These are phyloP conservation scores for Neopestalotiopsis sp. DNA, from an alignment of 2,329 filamentous ascomycete genomes.

Conservation along the genomic window DNA sequence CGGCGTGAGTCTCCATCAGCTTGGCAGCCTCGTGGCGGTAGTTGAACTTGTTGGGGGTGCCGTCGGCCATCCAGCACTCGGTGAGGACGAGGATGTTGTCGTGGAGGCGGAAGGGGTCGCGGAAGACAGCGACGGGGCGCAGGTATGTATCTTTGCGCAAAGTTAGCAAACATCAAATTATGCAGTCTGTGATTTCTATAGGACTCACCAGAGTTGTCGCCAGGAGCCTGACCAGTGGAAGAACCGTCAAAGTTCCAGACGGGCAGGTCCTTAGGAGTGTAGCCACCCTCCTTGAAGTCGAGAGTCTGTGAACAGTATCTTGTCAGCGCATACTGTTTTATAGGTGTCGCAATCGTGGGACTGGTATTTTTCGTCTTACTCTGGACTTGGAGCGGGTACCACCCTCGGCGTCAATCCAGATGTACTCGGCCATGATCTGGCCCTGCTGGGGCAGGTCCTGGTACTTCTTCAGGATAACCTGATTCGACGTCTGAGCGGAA, in stretches of 20 bases:
- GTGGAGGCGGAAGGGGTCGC: slow-evolving; percentile 86
- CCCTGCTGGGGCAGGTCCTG: slow-evolving; percentile 89
- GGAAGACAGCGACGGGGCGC: slow-evolving; percentile 85
- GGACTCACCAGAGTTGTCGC: slow-evolving; percentile 74
- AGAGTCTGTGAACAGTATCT: slow-evolving; percentile 49
- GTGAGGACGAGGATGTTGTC: slow-evolving; percentile 94
- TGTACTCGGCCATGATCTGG: slow-evolving; percentile 89
- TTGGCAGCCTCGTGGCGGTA: slow-evolving; percentile 90
- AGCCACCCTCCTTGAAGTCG: slow-evolving; percentile 44
- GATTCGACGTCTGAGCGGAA: neutral
- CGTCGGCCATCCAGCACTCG: slow-evolving; percentile 94
- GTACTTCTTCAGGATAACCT: slow-evolving; percentile 74
- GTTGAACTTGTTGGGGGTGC: slow-evolving; percentile 98
- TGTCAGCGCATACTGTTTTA: neutral
- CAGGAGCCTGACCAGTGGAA: slow-evolving; percentile 88
- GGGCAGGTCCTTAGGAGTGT: slow-evolving; percentile 58
- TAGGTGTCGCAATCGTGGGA: neutral
- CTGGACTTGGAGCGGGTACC: slow-evolving; percentile 93
- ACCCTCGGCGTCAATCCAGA: slow-evolving; percentile 87
- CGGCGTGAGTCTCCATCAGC: slow-evolving; percentile 86
- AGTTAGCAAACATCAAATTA: neutral
- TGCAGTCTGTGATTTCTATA: neutral
- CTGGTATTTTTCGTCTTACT: slow-evolving; percentile 63
- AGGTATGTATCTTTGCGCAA: slow-evolving; percentile 80
- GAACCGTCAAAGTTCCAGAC: slow-evolving; percentile 73